Evolutionary conservation across 2,329 filamentous ascomycete species (phyloP).

Genomic region (Coccinonectria pachysandricola): DNA sequence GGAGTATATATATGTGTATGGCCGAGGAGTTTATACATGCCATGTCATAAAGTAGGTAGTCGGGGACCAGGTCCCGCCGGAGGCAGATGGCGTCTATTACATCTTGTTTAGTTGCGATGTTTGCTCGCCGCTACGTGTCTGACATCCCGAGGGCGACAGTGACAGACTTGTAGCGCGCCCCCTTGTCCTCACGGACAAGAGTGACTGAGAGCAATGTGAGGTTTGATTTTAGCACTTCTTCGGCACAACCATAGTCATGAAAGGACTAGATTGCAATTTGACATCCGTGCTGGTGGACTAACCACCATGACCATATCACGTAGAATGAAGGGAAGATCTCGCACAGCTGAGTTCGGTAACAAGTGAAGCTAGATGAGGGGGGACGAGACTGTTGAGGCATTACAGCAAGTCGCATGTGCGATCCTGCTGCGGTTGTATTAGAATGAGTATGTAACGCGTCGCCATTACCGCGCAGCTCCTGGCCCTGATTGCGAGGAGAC

Average conservation of each 20-base stretch:
- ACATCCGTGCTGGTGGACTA: slow-evolving; percentile 75
- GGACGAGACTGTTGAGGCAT: slow-evolving; percentile 4
- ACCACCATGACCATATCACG: background rate
- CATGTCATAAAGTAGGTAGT: too few species aligned
- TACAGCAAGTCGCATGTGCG: slow-evolving; percentile 7
- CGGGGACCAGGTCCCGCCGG: too few species aligned
- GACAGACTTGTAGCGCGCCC: slow-evolving; percentile 15
- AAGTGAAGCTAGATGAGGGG: background rate
- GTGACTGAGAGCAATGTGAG: slow-evolving; percentile 20
- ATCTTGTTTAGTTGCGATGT: too few species aligned
- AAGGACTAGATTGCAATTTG: slow-evolving; percentile 92
- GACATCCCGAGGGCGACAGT: slow-evolving; percentile 4
- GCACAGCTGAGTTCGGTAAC: too few species aligned
- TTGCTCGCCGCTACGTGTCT: slow-evolving; percentile 20
- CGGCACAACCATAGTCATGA: slow-evolving; percentile 92
- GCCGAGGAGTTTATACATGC: too few species aligned
- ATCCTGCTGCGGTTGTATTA: slow-evolving; percentile 17
- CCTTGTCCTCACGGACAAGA: slow-evolving; percentile 15
- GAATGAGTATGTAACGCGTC: slow-evolving; percentile 14
- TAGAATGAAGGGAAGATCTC: slow-evolving; percentile 1
- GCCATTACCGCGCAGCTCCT: too few species aligned
- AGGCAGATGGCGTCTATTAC: too few species aligned
- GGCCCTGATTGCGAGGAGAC: too few species aligned
- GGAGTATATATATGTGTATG: too few species aligned
- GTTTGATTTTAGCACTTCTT: slow-evolving; percentile 90